Conservation (phyloP, 2,329 filamentous ascomycete species). For the Fusarium tupiense region DNA sequence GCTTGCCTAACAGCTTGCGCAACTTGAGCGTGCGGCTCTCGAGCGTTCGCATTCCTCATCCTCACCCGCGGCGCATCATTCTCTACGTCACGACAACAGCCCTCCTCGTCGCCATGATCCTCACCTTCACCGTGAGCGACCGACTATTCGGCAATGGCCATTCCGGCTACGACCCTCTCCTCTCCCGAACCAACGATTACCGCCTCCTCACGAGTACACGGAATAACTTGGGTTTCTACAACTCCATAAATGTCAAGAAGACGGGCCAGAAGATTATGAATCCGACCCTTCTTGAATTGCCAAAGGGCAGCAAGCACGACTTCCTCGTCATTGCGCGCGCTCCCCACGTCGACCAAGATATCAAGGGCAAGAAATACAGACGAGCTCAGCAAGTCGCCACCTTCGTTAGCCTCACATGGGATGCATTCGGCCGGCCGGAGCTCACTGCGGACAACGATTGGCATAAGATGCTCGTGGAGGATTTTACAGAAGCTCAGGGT, state of each 20-base stretch:
- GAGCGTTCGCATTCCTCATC: slow-evolving; percentile 14
- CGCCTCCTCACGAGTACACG: slow-evolving; percentile 29
- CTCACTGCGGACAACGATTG: slow-evolving; percentile 29
- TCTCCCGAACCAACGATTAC: slow-evolving; percentile 34
- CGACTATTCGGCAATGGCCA: background rate
- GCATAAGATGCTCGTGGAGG: slow-evolving; percentile 36
- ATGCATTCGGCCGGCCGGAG: slow-evolving; percentile 32
- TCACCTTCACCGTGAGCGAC: slow-evolving; percentile 9
- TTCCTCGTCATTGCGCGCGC: slow-evolving; percentile 36
- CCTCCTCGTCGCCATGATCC: slow-evolving; percentile 20
- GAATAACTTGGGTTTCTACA: slow-evolving; percentile 37
- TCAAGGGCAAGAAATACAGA: slow-evolving; percentile 35
- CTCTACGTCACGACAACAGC: slow-evolving; percentile 20
- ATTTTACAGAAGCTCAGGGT: slow-evolving; percentile 26
- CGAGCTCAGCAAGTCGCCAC: slow-evolving; percentile 34
- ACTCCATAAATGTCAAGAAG: slow-evolving; percentile 34
- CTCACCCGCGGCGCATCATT: slow-evolving; percentile 32
- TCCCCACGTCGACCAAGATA: slow-evolving; percentile 31
- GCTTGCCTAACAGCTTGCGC: slow-evolving; percentile 17
- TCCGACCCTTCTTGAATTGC: slow-evolving; percentile 34
- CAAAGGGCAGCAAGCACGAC: slow-evolving; percentile 34
- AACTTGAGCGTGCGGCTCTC: slow-evolving; percentile 11
- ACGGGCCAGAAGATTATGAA: slow-evolving; percentile 39
- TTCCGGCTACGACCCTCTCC: slow-evolving; percentile 26
- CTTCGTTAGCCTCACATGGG: slow-evolving; percentile 32